phyloP scores from a whole-genome alignment of 2,329 filamentous ascomycete genomes.

The Colletotrichum spinosum region DNA sequence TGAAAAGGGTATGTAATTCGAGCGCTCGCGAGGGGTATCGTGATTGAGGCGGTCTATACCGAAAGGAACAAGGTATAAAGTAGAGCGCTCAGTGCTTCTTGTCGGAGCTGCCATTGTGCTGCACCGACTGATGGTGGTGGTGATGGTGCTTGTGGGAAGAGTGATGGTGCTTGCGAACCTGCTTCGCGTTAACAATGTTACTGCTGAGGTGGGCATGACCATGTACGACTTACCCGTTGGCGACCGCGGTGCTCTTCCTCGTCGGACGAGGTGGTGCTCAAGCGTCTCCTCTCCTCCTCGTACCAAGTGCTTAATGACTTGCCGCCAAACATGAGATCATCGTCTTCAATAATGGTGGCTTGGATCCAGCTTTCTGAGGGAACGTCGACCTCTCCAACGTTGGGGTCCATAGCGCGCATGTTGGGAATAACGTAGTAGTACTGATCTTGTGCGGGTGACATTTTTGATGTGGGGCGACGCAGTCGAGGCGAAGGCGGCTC shows the following conservation, averaged over 20 bases:
- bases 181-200: conserved; percentile 13
- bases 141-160: conserved; percentile 35
- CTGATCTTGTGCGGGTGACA: conserved; percentile 35
- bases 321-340: conserved; percentile 70
- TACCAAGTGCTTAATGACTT: conserved; percentile 71
- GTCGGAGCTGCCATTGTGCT: conserved; percentile 30
- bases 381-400: conserved; percentile 49
- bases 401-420: conserved; percentile 46
- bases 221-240: conserved; percentile 46
- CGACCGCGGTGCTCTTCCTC: conserved; percentile 53
- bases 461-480: conserved; percentile 18
- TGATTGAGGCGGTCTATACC: conserved; percentile 33
- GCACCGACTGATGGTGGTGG: conserved; percentile 25
- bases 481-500: conserved; percentile 21
- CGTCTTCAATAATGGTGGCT: conserved; percentile 69
- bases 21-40: conserved; percentile 35
- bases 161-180: conserved; percentile 36
- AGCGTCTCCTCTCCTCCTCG: conserved; percentile 65
- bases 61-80: conserved; percentile 4
- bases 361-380: conserved; percentile 59
- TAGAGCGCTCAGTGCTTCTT: conserved; percentile 34
- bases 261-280: conserved; percentile 54
- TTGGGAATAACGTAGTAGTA: conserved; percentile 48
- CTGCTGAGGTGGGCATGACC: not conserved
- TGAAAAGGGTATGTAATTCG: conserved; percentile 37